Conservation (phyloP, 2,329 filamentous ascomycete species). For the Trichoderma gracile region DNA sequence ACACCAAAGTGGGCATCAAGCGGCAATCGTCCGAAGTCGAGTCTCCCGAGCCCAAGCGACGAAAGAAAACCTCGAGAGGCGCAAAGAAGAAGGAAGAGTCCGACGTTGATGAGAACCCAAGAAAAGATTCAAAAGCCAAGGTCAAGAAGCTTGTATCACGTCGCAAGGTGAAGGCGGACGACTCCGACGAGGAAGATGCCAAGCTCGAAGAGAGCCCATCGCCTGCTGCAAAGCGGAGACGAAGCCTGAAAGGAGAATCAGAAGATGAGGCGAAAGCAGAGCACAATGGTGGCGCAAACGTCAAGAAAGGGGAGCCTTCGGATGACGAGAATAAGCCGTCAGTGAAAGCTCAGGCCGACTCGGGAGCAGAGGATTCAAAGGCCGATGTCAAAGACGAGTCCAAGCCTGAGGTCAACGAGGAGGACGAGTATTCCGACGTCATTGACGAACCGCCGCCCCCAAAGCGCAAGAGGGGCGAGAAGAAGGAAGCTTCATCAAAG, state of each 20-base stretch:
- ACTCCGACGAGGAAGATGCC: conserved; percentile 24
- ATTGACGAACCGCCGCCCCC: conserved; percentile 69
- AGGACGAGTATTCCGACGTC: conserved; percentile 53
- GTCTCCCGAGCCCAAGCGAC: conserved; percentile 42
- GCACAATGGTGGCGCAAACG: background rate
- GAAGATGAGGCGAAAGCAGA: conserved; percentile 21
- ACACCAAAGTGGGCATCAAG: conserved; percentile 37
- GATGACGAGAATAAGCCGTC: conserved; percentile 17
- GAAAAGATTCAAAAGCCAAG: conserved; percentile 30
- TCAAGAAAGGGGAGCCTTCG: conserved; percentile 24
- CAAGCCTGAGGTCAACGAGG: conserved; percentile 35
- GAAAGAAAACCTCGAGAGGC: conserved; percentile 40
- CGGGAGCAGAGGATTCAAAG: conserved; percentile 26
- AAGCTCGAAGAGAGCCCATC: conserved; percentile 4
- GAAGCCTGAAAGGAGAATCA: conserved; percentile 23
- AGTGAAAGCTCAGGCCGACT: conserved; percentile 7
- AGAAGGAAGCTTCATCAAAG: conserved; percentile 35
- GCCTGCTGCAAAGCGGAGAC: conserved; percentile 26
- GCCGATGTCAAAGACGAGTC: conserved; percentile 25
- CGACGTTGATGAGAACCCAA: conserved; percentile 30
- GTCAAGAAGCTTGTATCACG: conserved; percentile 22
- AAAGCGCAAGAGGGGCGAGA: conserved; percentile 56
- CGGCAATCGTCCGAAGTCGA: conserved; percentile 38
- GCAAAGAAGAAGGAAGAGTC: conserved; percentile 39
- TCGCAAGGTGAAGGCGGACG: conserved; percentile 26